Percentiles rank a stretch among this genome's conserved stretches.
phyloP scores from a whole-genome alignment of 345 rosid genomes.

The Salix purpurea region DNA sequence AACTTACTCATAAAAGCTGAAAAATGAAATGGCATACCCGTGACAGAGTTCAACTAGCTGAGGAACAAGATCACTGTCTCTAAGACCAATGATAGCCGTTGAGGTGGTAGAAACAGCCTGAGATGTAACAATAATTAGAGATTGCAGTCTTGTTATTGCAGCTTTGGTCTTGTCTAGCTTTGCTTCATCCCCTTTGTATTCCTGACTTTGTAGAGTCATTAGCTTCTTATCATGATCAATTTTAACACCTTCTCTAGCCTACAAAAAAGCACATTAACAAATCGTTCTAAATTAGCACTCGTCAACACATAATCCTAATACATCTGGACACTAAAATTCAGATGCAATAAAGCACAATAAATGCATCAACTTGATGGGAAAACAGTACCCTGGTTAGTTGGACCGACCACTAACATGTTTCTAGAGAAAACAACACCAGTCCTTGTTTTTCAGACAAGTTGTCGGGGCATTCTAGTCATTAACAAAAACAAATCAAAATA shows the following conservation, averaged over 20 bases:
- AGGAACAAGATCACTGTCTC: constrained; percentile 90
- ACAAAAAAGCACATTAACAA: constrained; percentile 11
- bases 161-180: constrained; percentile 89
- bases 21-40: constrained; percentile 44
- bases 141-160: constrained; percentile 65
- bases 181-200: constrained; percentile 78
- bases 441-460: neutral
- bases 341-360: neutral
- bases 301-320: neutral
- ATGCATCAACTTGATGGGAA: neutral
- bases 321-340: neutral
- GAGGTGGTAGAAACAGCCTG: constrained; percentile 91
- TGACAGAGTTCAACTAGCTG: constrained; percentile 87
- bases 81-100: constrained; percentile 63
- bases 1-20: neutral
- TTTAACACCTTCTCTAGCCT: constrained; percentile 89
- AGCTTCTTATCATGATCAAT: constrained; percentile 89
- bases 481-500: neutral
- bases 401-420: constrained; percentile 11
- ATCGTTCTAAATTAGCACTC: neutral
- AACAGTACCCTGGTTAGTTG: neutral
- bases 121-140: constrained; percentile 72
- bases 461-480: constrained; percentile 14
- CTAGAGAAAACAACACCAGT: neutral
- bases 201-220: constrained; percentile 79